These are phyloP conservation scores for Sclerotinia nivalis DNA, from an alignment of 2,329 filamentous ascomycete genomes.

Conservation along the genomic window DNA sequence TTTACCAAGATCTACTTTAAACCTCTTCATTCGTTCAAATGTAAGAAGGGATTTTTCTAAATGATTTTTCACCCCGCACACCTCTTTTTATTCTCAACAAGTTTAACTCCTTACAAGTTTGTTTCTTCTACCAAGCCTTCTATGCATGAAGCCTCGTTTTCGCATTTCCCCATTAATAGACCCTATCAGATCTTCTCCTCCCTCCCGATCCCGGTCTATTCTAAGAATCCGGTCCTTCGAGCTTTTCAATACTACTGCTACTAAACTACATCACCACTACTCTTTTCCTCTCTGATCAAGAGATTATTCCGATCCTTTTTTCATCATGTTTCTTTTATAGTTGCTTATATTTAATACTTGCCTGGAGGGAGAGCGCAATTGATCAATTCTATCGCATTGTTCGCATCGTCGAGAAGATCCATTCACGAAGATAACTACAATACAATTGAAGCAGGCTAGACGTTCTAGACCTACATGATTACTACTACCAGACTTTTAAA, in stretches of 20 bases:
- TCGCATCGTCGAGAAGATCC: constrained; percentile 3
- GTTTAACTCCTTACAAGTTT: neutral
- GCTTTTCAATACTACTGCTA: neutral
- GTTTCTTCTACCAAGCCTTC: constrained; percentile 23
- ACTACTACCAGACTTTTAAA: neutral
- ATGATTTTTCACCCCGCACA: neutral
- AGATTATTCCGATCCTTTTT: neutral
- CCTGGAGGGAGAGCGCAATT: neutral
- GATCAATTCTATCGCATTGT: constrained; percentile 1
- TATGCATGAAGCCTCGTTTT: constrained; percentile 17
- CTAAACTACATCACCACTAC: neutral
- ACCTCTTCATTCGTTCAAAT: neutral
- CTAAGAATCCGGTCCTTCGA: constrained; percentile 3
- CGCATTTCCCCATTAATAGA: neutral
- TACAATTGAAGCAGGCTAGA: constrained; percentile 5
- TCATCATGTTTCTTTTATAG: constrained; percentile 11
- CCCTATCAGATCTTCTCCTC: neutral
- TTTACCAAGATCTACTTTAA: neutral
- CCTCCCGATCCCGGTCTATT: neutral
- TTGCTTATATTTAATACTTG: neutral
- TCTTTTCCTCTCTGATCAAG: neutral
- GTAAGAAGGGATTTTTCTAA: neutral
- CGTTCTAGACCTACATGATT: neutral
- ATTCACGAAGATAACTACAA: constrained; percentile 10
- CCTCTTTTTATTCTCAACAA: neutral